Percentiles rank a stretch among this genome's conserved stretches.
These are phyloP conservation scores for Tremella mesenterica DNA, from an alignment of 768 basidiomycete species.

Conservation along the genomic window DNA sequence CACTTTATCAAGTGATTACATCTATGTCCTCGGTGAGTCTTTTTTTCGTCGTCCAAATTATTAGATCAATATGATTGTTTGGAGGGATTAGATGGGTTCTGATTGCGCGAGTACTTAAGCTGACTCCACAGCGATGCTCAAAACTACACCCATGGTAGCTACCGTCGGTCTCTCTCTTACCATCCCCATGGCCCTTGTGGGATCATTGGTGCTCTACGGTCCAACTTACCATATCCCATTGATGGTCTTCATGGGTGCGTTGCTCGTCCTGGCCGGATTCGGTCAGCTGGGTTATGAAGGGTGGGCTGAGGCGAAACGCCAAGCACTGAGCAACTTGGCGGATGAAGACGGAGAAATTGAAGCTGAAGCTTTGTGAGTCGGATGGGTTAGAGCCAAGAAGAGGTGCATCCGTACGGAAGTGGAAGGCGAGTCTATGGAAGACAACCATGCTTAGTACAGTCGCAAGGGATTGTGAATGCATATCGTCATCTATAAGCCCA, in stretches of 20 bases:
- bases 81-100: not conserved
- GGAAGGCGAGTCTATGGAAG: no score
- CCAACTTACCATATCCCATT: conserved; percentile 47
- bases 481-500: no score
- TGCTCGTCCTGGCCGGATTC: conserved; percentile 68
- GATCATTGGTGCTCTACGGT: conserved; percentile 60
- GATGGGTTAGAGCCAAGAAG: no score
- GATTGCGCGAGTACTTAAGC: conserved; percentile 3
- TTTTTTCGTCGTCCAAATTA: not conserved
- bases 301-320: conserved; percentile 24
- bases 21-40: conserved; percentile 37
- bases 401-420: no score
- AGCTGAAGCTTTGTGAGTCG: no score
- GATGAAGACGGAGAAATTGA: no score
- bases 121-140: conserved; percentile 72
- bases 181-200: conserved; percentile 80
- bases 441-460: no score
- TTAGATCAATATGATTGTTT: conserved; percentile 13
- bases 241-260: conserved; percentile 64
- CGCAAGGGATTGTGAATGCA: no score
- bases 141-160: conserved; percentile 81
- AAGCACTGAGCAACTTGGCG: no score
- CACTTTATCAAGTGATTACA: conserved; percentile 71
- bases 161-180: conserved; percentile 88
- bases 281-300: conserved; percentile 56